These are phyloP conservation scores for Phaeosphaeria sp. DNA, from an alignment of 2,329 filamentous ascomycete species.

Conservation along the genomic window DNA sequence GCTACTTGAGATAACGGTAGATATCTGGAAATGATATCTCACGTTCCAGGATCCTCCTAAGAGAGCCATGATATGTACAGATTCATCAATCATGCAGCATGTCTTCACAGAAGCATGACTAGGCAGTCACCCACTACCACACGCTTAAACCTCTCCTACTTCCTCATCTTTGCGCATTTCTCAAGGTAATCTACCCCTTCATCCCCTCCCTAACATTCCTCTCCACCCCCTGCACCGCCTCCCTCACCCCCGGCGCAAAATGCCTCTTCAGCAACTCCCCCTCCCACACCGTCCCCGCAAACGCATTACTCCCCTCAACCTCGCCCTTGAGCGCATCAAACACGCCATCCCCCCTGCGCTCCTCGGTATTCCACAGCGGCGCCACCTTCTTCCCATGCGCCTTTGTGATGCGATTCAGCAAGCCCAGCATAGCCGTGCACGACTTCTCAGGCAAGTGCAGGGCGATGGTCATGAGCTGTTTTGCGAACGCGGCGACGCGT, in stretches of 20 bases:
- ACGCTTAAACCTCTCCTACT: too few relatives aligned
- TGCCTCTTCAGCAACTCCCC: slow-evolving; percentile 85
- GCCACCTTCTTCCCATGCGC: slow-evolving; percentile 82
- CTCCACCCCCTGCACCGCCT: slow-evolving; percentile 62
- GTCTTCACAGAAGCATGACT: too few relatives aligned
- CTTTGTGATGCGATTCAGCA: slow-evolving; percentile 80
- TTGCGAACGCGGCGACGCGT: slow-evolving; percentile 89
- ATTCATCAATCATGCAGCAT: too few relatives aligned
- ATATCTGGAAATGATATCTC: too few relatives aligned
- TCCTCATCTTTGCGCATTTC: too few relatives aligned
- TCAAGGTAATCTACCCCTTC: slow-evolving; percentile 20
- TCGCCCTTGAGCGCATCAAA: slow-evolving; percentile 75
- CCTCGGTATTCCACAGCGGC: slow-evolving; percentile 93
- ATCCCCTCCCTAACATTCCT: slow-evolving; percentile 40
- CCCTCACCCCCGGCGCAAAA: slow-evolving; percentile 84
- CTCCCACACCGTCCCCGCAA: slow-evolving; percentile 91
- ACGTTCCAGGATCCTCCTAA: too few relatives aligned
- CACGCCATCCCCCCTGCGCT: slow-evolving; percentile 86
- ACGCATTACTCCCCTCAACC: slow-evolving; percentile 88
- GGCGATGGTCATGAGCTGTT: slow-evolving; percentile 82
- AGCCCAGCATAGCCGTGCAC: slow-evolving; percentile 76
- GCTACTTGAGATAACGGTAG: too few relatives aligned
- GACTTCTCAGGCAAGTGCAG: slow-evolving; percentile 93
- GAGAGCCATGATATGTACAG: too few relatives aligned
- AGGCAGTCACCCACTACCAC: too few relatives aligned